Base-by-base conservation (phyloP, 371 early-diverging fungal genomes). In the Actinomucor elegans region DNA sequence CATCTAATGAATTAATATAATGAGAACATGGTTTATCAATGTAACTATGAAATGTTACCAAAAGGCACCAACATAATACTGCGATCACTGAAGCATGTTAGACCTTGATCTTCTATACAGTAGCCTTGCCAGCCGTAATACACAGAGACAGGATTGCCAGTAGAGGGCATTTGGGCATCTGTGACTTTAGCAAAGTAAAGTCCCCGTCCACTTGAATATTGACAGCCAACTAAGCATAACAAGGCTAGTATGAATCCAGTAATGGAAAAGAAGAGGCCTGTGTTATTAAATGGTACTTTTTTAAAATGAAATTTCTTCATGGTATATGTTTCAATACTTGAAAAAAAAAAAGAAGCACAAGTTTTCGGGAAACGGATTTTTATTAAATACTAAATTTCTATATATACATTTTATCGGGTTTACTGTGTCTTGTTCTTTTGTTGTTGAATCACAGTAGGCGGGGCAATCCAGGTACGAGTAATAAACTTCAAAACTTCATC, bases 401-500 rank as follows among this genome's bases (percentile, higher is more conserved):
- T 43, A 43, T 44, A 44, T 44, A 44, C 45, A 44, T 5, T 24
- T 49, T 49, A 49, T 49, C n/a, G n/a, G n/a, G n/a, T n/a, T n/a
- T n/a, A n/a, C n/a, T 37, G 29, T 3, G 29, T 49, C 37, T 49
- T 49, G 18, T 11, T 37, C 14, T 49, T 49, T 17, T 35, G 34
- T 12, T 34, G 24, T 6, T 33, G 35, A 29, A 29, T 20, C 4
- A 29, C 41, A 31, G 73, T 73, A 40, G 77, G 77, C 28, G 84
- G 81, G n/a, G 77, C 71, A 48, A 88, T 69, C 57, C 72, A 84
- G 23, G 77, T 83, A 26, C 98, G 82, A 17, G 88, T 86, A 45
- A 92, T 64, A 55, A 82, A 84, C 80, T 98, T 98, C 51, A 98
- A 79, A 2, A 81, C 54, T 75, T 98, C 99, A 67, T 98, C 99